Conservation (phyloP, 805 yeast genomes). For the Candida endomychidarum region DNA sequence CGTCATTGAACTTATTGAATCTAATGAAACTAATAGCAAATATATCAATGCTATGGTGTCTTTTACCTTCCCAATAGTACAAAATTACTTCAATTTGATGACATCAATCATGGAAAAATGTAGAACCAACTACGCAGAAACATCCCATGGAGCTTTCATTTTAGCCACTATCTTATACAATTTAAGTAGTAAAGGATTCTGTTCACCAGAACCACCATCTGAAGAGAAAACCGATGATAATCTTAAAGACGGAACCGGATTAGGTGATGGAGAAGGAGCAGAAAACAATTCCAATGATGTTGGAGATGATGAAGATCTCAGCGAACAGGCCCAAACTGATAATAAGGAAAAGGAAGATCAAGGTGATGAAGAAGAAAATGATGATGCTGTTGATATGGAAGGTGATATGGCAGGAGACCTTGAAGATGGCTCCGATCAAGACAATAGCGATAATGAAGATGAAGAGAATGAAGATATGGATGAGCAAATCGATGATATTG, state of each 20-base stretch:
- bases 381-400: constrained; percentile 90
- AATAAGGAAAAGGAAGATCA: constrained; percentile 62
- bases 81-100: constrained; percentile 56
- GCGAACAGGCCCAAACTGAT: constrained; percentile 76
- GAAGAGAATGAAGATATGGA: constrained; percentile 67
- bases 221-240: constrained; percentile 62
- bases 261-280: constrained; percentile 93
- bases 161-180: constrained; percentile 55
- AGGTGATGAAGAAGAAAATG: constrained; percentile 68
- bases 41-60: constrained; percentile 49
- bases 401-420: constrained; percentile 96
- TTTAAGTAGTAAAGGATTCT: constrained; percentile 80
- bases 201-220: constrained; percentile 80
- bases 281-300: constrained; percentile 77
- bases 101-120: constrained; percentile 43
- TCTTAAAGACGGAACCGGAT: constrained; percentile 82
- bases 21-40: constrained; percentile 35
- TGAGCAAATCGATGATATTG: constrained; percentile 86
- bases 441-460: constrained; percentile 52
- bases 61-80: constrained; percentile 61
- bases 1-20: constrained; percentile 35
- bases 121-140: constrained; percentile 48
- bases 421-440: constrained; percentile 76
- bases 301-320: constrained; percentile 87
- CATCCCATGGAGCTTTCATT: constrained; percentile 61